Evolutionary conservation across 352 stramenopile species (phyloP), one percentile per base, ranked within the genome.

Genomic region (Aphanomyces invadans): DNA sequence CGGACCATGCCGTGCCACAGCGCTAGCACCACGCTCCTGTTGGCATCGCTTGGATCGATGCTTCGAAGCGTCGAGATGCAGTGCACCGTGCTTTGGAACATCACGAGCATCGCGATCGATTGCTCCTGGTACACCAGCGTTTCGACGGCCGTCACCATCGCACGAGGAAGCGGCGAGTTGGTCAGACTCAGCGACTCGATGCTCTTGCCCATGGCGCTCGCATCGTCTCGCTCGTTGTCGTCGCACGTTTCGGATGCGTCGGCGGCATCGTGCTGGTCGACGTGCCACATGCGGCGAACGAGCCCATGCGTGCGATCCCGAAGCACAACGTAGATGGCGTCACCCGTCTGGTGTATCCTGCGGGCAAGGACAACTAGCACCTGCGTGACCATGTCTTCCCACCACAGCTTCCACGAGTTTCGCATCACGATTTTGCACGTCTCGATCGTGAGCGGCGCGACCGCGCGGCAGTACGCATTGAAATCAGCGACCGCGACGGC

Each of bases 241-340:
- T 57, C 15, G 17, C 49, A 49, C 3, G 60, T 67, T 26, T 67
- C 60, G 11, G 52, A 28, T 7, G 56, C 38, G 49, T 59, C 45
- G 49, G 32, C n/a, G n/a, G n/a, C n/a, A n/a, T n/a, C n/a, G n/a
- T n/a, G n/a, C n/a, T n/a, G 39, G 23, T 59, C 60, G 1, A 67
- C 39, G 23, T 21, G 36, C 60, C 60, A 67, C 12, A 67, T 48
- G 10, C 21, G 39, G 4, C 10, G 17, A 5, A 67, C n/a, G 25
- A 67, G 19, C 7, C 25, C 19, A n/a, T 19, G 19, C 0, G 49
- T 57, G 15, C 17, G 23, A 25, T 38, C 26, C 10, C 42, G 3
- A 19, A 32, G 42, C 2, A 36, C n/a, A 25, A 10, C 45, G 21
- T 29, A 44, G 9, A 17, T 31, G 28, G 17, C 55, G 7, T 23